These are phyloP conservation scores for Pichia nanzhaoensis DNA, from an alignment of 805 yeast genomes.

Conservation along the genomic window DNA sequence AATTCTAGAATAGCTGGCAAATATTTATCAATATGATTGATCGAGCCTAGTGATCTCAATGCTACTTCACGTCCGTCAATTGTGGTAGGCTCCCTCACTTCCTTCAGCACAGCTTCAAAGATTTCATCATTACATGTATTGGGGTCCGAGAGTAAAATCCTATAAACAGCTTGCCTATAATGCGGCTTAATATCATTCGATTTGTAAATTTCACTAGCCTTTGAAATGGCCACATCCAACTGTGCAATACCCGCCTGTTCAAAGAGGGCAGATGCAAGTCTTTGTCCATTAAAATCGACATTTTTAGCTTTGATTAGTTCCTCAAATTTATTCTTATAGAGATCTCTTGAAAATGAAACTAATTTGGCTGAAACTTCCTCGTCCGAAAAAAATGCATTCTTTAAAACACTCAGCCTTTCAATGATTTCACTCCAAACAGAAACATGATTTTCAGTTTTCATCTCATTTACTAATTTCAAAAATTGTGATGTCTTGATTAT, in stretches of 20 bases:
- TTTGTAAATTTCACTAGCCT: constrained; percentile 12
- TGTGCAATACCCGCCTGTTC: constrained; percentile 34
- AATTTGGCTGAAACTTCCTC: constrained; percentile 25
- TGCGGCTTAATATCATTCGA: constrained; percentile 30
- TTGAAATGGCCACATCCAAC: constrained; percentile 31
- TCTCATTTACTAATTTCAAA: constrained; percentile 35
- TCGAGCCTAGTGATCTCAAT: constrained; percentile 46
- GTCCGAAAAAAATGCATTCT: constrained; percentile 33
- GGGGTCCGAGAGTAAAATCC: constrained; percentile 36
- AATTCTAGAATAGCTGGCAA: constrained; percentile 35
- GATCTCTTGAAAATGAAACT: constrained; percentile 27
- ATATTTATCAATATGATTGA: constrained; percentile 29
- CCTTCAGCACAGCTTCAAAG: constrained; percentile 37
- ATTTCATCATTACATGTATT: constrained; percentile 29
- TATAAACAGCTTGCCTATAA: constrained; percentile 37
- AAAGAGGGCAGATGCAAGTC: constrained; percentile 35
- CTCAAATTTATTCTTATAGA: constrained; percentile 30
- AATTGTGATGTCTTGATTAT: constrained; percentile 36
- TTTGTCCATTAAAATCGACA: constrained; percentile 23
- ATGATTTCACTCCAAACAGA: constrained; percentile 53
- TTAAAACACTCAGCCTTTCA: constrained; percentile 33
- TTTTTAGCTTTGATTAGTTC: constrained; percentile 13
- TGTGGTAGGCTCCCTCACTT: constrained; percentile 43
- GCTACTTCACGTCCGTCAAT: constrained; percentile 57
- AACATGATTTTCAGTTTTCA: constrained; percentile 33